Evolutionary conservation across 306 rosid species (phyloP).

Genomic region (Delonix regia): DNA sequence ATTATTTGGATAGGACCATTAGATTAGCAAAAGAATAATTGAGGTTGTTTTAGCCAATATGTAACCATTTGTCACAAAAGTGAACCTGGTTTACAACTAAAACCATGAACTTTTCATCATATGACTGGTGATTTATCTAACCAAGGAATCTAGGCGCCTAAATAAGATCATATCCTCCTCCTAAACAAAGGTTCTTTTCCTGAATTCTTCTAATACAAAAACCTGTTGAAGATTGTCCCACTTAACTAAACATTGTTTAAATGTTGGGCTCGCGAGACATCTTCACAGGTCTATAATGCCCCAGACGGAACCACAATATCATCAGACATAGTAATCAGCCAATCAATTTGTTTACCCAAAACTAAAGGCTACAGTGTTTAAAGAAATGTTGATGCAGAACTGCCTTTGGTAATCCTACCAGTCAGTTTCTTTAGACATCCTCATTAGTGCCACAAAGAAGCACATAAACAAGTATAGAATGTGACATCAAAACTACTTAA

Average conservation of each 20-base stretch:
- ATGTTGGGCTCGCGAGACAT: neutral
- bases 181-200: neutral
- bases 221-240: neutral
- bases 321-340: neutral
- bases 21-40: neutral
- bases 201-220: neutral
- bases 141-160: neutral
- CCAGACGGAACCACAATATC: neutral
- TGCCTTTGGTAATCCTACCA: neutral
- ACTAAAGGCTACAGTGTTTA: neutral
- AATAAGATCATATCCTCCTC: conserved; percentile 1
- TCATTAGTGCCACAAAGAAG: conserved; percentile 5
- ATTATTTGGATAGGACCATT: neutral
- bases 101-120: neutral
- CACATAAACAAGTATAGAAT: neutral
- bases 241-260: neutral
- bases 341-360: neutral
- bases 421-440: neutral
- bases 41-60: conserved; percentile 6
- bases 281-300: neutral
- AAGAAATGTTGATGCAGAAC: neutral
- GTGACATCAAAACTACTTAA: neutral
- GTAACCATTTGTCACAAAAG: neutral
- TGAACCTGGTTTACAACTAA: neutral
- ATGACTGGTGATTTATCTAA: neutral